Conservation (phyloP, 169 alveolate species). For the Neospora caninum region DNA sequence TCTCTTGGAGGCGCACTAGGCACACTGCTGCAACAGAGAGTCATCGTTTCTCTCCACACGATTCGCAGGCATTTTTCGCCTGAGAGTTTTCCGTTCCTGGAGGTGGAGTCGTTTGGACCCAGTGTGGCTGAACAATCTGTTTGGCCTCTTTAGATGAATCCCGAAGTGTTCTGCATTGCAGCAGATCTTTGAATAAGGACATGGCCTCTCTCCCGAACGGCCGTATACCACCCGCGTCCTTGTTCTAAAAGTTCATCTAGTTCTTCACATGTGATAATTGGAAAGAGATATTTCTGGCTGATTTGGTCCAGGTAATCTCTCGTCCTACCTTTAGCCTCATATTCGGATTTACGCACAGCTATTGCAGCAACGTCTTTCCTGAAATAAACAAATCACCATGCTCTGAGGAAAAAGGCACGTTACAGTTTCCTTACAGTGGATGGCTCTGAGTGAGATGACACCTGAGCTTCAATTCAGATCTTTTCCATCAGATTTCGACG, state of each 20-base stretch:
- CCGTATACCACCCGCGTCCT: constrained; percentile 63
- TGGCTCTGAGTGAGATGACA: neutral
- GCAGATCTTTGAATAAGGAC: constrained; percentile 46
- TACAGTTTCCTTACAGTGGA: too few species aligned
- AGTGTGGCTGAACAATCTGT: too few species aligned
- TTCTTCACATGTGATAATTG: constrained; percentile 64
- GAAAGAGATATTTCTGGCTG: constrained; percentile 50
- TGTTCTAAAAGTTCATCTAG: constrained; percentile 45
- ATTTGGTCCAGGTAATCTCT: constrained; percentile 3
- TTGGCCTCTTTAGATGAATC: neutral
- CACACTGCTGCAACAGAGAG: too few species aligned
- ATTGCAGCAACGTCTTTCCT: constrained; percentile 32
- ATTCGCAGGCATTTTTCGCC: too few species aligned
- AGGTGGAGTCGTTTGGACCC: too few species aligned
- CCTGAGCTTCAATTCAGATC: neutral
- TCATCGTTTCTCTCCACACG: too few species aligned
- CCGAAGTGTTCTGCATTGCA: constrained; percentile 47
- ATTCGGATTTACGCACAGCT: constrained; percentile 28
- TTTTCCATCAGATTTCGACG: too few species aligned
- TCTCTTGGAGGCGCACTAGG: too few species aligned
- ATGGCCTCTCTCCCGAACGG: constrained; percentile 55
- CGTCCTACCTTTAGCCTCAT: neutral
- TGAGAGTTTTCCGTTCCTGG: too few species aligned
- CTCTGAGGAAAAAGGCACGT: neutral
- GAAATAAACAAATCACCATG: neutral